These are phyloP conservation scores for Pogostemon cablin DNA, from an alignment of 257 asterid genomes.

Conservation along the genomic window DNA sequence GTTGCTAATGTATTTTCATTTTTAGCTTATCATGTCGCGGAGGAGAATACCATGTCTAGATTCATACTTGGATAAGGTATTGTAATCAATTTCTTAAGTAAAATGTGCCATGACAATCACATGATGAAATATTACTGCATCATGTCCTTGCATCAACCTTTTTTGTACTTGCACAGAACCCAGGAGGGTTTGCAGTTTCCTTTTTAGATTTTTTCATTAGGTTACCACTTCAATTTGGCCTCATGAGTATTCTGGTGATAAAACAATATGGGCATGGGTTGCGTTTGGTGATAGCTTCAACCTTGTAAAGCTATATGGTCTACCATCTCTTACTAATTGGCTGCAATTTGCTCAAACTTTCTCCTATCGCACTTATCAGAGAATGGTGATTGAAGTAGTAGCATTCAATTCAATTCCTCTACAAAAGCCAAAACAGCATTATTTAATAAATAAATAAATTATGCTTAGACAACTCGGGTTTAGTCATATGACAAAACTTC, in stretches of 20 bases:
- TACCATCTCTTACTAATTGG: slow-evolving; percentile 11
- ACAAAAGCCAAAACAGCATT: slow-evolving; percentile 8
- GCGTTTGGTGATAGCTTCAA: slow-evolving; percentile 25
- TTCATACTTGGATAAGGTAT: slow-evolving; percentile 96
- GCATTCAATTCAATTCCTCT: slow-evolving; percentile 9
- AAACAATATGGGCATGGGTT: slow-evolving; percentile 17
- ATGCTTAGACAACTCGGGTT: slow-evolving; percentile 3
- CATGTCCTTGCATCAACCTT: too few relatives aligned
- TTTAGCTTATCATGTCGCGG: slow-evolving; percentile 97
- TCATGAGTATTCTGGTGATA: not conserved
- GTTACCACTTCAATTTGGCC: not conserved
- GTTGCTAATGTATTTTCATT: slow-evolving; percentile 24
- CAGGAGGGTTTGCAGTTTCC: not conserved
- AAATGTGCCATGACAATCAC: slow-evolving; percentile 12
- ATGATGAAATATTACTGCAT: too few relatives aligned
- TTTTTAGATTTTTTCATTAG: slow-evolving; percentile 10
- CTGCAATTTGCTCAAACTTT: slow-evolving; percentile 7
- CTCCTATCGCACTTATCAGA: slow-evolving; percentile 3
- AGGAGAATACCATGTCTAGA: slow-evolving; percentile 96
- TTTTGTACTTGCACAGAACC: too few relatives aligned
- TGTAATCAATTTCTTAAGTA: slow-evolving; percentile 27
- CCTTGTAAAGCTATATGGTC: slow-evolving; percentile 9
- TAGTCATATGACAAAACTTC: slow-evolving; percentile 12
- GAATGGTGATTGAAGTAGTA: slow-evolving; percentile 27
- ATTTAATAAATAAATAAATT: not conserved